phyloP scores from a whole-genome alignment of 768 basidiomycete genomes.

The Coprinopsis marcescibilis region DNA sequence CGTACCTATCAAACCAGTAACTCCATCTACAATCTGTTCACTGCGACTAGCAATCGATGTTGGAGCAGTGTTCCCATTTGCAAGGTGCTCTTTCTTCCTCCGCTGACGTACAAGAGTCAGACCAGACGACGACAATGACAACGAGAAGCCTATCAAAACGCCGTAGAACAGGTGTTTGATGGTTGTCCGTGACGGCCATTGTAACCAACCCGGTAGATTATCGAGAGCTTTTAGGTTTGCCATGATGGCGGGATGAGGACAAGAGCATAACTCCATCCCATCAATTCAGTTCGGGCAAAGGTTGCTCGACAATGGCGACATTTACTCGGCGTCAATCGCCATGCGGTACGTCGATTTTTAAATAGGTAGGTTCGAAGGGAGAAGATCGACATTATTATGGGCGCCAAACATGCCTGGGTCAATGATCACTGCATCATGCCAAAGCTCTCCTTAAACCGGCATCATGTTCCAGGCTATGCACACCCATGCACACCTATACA shows the following conservation, averaged over 20 bases:
- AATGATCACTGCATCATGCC: too few relatives aligned
- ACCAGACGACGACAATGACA: slow-evolving; percentile 70
- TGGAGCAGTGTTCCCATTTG: slow-evolving; percentile 30
- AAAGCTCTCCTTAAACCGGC: too few relatives aligned
- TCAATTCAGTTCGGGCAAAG: not conserved
- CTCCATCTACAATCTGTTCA: slow-evolving; percentile 75
- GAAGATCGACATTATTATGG: too few relatives aligned
- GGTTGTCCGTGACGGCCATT: slow-evolving; percentile 31
- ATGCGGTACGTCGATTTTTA: too few relatives aligned
- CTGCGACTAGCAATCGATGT: slow-evolving; percentile 68
- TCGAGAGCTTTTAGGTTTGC: slow-evolving; percentile 15
- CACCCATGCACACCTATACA: too few relatives aligned
- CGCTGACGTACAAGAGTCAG: slow-evolving; percentile 47
- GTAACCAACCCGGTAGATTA: slow-evolving; percentile 26
- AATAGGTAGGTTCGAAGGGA: too few relatives aligned
- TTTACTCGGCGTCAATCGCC: too few relatives aligned
- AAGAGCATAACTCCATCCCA: slow-evolving; percentile 4
- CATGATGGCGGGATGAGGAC: slow-evolving; percentile 13
- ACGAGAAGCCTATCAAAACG: slow-evolving; percentile 66
- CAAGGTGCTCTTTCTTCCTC: slow-evolving; percentile 41
- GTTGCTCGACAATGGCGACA: too few relatives aligned
- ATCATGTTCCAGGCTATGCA: too few relatives aligned
- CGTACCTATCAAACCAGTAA: slow-evolving; percentile 82
- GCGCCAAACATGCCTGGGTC: too few relatives aligned
- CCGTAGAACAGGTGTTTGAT: slow-evolving; percentile 34